A percentile compares a stretch with the other conserved stretches of the same genome.
Conservation (phyloP, 2,329 filamentous ascomycete species). For the Colletotrichum sp. region DNA sequence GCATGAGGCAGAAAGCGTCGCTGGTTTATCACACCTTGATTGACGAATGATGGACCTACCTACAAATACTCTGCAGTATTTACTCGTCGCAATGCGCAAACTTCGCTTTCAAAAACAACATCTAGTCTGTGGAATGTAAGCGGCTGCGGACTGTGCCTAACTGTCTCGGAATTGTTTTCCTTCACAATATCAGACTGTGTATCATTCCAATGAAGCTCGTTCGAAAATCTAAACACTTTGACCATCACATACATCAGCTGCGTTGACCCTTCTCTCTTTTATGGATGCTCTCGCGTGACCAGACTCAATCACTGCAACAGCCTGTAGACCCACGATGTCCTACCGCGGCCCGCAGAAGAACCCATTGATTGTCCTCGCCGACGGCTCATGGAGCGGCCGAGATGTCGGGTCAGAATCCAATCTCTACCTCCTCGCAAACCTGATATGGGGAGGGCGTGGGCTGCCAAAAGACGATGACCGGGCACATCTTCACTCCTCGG, state of each 20-base stretch:
- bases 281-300: background rate
- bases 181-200: background rate
- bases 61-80: background rate
- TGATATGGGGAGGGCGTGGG: conserved; percentile 14
- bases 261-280: background rate
- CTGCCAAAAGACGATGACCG: background rate
- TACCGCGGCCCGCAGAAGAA: conserved; percentile 11
- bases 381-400: conserved; percentile 27
- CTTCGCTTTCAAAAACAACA: background rate
- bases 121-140: background rate
- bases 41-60: background rate
- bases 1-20: background rate
- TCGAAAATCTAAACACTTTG: background rate
- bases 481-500: background rate
- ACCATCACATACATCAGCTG: background rate
- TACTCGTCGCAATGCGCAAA: background rate
- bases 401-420: conserved; percentile 22
- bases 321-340: background rate
- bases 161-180: background rate
- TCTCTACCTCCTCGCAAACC: conserved; percentile 21
- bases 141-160: background rate
- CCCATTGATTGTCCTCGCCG: conserved; percentile 18
- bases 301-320: background rate
- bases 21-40: background rate
- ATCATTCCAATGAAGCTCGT: background rate